Evolutionary conservation across 805 yeast genomes (phyloP).

Genomic region (Sugiyamaella valdiviana): DNA sequence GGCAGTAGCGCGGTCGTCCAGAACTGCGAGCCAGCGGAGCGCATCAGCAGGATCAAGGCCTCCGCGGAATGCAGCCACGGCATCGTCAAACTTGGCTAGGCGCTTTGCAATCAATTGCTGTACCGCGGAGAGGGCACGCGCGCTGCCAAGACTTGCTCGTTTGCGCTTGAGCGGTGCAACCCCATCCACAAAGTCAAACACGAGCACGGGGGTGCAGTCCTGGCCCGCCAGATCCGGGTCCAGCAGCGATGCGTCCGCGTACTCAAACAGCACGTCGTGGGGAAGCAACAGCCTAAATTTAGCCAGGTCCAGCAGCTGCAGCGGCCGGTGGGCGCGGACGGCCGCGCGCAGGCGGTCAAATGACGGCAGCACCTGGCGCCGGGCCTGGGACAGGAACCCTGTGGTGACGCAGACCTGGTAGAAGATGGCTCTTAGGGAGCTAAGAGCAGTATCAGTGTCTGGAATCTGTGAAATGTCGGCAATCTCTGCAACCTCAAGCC

Average conservation of each 20-base stretch:
- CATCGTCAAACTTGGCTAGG: slow-evolving; percentile 44
- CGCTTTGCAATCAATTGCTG: slow-evolving; percentile 55
- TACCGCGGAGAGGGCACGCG: slow-evolving; percentile 49
- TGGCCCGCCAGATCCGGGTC: slow-evolving; percentile 36
- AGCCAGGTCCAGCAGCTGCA: slow-evolving; percentile 47
- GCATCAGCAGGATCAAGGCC: neutral
- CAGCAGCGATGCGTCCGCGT: slow-evolving; percentile 50
- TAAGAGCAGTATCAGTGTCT: neutral
- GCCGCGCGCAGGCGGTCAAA: slow-evolving; percentile 48
- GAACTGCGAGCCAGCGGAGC: neutral
- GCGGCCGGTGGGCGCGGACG: slow-evolving; percentile 32
- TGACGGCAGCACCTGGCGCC: slow-evolving; percentile 47
- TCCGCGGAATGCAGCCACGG: slow-evolving; percentile 35
- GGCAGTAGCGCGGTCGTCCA: neutral
- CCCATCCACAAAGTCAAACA: slow-evolving; percentile 68
- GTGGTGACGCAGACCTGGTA: neutral
- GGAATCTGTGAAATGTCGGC: neutral
- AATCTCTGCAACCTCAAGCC: too few species aligned
- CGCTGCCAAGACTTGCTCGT: neutral
- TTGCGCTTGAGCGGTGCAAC: neutral
- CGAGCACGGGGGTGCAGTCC: slow-evolving; percentile 44
- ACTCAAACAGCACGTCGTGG: slow-evolving; percentile 60
- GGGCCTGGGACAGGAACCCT: neutral
- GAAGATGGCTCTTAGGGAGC: neutral
- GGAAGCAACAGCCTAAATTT: slow-evolving; percentile 58